Evolutionary conservation across 768 basidiomycete species (phyloP).

Genomic region (Calocybe indica): DNA sequence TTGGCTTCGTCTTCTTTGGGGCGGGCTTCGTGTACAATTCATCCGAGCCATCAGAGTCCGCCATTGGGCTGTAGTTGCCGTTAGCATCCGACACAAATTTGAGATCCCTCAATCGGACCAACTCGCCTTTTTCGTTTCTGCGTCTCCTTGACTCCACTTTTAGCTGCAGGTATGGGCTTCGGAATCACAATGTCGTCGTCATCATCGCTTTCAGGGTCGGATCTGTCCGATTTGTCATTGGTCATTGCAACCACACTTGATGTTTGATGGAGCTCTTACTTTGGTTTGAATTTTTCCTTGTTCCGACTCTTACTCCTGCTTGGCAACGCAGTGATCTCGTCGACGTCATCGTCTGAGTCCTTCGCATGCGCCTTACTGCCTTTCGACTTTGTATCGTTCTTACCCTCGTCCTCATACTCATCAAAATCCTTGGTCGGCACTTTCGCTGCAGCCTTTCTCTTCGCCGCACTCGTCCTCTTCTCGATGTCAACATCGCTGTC

Average conservation of each 20-base stretch:
- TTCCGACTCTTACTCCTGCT: not conserved
- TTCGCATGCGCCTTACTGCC: not conserved
- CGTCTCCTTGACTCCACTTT: constrained; percentile 17
- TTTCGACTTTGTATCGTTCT: not conserved
- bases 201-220: constrained; percentile 25
- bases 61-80: constrained; percentile 20
- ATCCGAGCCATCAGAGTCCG: constrained; percentile 32
- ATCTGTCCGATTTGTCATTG: constrained; percentile 15
- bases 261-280: not conserved
- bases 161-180: constrained; percentile 9
- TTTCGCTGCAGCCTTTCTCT: constrained; percentile 15
- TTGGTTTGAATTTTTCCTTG: not conserved
- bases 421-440: constrained; percentile 3
- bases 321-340: not conserved
- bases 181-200: constrained; percentile 4
- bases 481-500: constrained; percentile 23
- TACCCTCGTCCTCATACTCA: constrained; percentile 12
- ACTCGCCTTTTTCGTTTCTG: constrained; percentile 67
- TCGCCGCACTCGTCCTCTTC: constrained; percentile 4
- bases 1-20: constrained; percentile 46
- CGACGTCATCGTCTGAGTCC: constrained; percentile 12
- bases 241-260: not conserved
- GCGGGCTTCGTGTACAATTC: constrained; percentile 38
- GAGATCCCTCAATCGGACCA: not conserved
- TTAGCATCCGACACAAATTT: not conserved